Evolutionary conservation across 75 land plant species (phyloP), one percentile per base, ranked within the genome.

Genomic region (Pinus albicaulis): DNA sequence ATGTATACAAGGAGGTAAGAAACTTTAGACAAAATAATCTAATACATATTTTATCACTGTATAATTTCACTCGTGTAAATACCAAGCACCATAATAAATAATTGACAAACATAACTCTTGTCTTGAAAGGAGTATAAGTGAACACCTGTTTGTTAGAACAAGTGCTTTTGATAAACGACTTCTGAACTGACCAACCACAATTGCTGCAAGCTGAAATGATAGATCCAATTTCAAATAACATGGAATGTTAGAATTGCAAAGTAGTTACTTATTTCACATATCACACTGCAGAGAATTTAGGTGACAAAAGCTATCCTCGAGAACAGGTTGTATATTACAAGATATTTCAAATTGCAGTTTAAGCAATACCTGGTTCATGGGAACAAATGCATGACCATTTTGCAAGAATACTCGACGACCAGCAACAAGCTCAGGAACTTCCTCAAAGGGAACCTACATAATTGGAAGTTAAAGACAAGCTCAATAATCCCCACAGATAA

Each of bases 381-480:
- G 93, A 82, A 95, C 92, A 87, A 87, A 95, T 12, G 98, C 98
- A 81, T 83, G 56, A 14, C 99, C 99, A 62, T 85, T 91, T 63
- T 77, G 90, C 28, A 97, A 17, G 77, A 75, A 92, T 20, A 97
- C 90, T 77, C 71, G 77, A 22, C 98, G 90, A 60, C 75, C 55
- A 13, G 88, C 86, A 57, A 97, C 99, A 63, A 97, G 90, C 41
- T 97, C 99, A 53, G 98, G 89, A 64, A 97, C 99, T 79, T 92
- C 95, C 83, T 97, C 98, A 84, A 92, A 97, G 28, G 98, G 98
- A 59, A 92, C 98, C 99, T 96, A 83, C 61, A 75, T 76, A 62
- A 3, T 70, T 56, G 53, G 48, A 75, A 25, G 70, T 68, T 16
- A 68, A 36, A 11, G 8, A 19, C n/a, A 68, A 59, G 15, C 34